These are phyloP conservation scores for Crucihimalaya himalaica DNA, from an alignment of 345 rosid species.

Conservation along the genomic window DNA sequence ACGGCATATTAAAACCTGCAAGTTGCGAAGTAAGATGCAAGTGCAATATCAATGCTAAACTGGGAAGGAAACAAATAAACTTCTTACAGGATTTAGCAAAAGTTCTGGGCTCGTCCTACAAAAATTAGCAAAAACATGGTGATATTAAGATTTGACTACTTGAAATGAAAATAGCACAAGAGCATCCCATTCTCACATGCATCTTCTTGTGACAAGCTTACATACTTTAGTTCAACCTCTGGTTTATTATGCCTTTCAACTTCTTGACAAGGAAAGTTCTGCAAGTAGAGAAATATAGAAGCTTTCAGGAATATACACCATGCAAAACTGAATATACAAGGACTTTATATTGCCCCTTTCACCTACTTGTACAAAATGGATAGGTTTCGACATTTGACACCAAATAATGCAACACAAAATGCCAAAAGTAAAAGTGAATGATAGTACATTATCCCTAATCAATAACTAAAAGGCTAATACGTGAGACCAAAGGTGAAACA, in stretches of 20 bases:
- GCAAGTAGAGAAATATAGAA: slow-evolving; percentile 35
- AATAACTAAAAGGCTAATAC: not conserved
- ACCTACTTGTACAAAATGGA: slow-evolving; percentile 8
- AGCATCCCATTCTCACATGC: slow-evolving; percentile 34
- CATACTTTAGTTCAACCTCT: slow-evolving; percentile 97
- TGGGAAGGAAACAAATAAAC: slow-evolving; percentile 20
- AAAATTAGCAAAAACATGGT: slow-evolving; percentile 31
- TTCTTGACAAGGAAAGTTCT: slow-evolving; percentile 99
- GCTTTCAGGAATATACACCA: slow-evolving; percentile 22
- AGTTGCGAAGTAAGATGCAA: slow-evolving; percentile 13
- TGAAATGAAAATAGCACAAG: slow-evolving; percentile 20
- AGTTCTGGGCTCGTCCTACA: slow-evolving; percentile 97
- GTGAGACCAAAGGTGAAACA: slow-evolving; percentile 9
- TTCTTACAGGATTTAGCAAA: slow-evolving; percentile 87
- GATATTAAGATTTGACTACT: slow-evolving; percentile 26
- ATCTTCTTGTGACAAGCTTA: slow-evolving; percentile 36
- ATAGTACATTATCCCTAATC: not conserved
- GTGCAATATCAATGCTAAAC: slow-evolving; percentile 8
- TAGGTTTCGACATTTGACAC: not conserved
- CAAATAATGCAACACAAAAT: not conserved
- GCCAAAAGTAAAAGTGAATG: slow-evolving; percentile 6
- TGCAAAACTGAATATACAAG: slow-evolving; percentile 15
- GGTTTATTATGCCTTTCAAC: slow-evolving; percentile 99
- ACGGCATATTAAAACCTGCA: slow-evolving; percentile 88
- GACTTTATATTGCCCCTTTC: slow-evolving; percentile 3